These are phyloP conservation scores for Alternaria sp. DNA, from an alignment of 2,329 filamentous ascomycete species.

Conservation along the genomic window DNA sequence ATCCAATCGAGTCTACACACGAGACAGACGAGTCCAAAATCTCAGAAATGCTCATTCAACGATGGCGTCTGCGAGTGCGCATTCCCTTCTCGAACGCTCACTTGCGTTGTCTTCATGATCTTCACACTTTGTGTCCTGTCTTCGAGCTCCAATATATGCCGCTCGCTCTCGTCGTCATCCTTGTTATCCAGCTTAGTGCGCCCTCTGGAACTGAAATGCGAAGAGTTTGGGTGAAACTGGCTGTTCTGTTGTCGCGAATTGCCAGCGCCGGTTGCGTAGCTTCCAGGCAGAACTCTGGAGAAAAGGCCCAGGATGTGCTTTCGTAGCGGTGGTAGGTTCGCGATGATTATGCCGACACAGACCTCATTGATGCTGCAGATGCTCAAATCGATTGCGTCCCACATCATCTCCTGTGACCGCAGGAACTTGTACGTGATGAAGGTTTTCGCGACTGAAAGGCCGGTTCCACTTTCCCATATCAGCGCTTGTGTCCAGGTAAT, in stretches of 20 bases:
- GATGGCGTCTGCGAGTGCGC: constrained; percentile 1
- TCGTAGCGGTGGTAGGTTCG: constrained; percentile 24
- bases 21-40: not conserved
- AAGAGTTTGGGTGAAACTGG: constrained; percentile 1
- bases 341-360: constrained; percentile 23
- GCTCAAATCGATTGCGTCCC: constrained; percentile 19
- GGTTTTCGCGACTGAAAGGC: constrained; percentile 16
- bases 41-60: not conserved
- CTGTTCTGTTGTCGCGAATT: not conserved
- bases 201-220: not conserved
- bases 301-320: constrained; percentile 9
- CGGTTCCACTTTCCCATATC: constrained; percentile 8
- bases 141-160: constrained; percentile 16
- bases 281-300: not conserved
- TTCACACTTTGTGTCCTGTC: constrained; percentile 6
- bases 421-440: constrained; percentile 12
- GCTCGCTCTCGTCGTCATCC: constrained; percentile 14
- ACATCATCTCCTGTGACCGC: constrained; percentile 16
- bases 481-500: not conserved
- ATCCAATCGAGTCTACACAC: not conserved
- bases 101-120: constrained; percentile 15
- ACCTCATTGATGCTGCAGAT: constrained; percentile 26
- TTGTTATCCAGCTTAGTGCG: not conserved
- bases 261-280: constrained; percentile 2
- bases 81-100: constrained; percentile 3